These are phyloP conservation scores for Yamagishiella unicocca DNA, from an alignment of 139 green algal genomes.

Conservation along the genomic window DNA sequence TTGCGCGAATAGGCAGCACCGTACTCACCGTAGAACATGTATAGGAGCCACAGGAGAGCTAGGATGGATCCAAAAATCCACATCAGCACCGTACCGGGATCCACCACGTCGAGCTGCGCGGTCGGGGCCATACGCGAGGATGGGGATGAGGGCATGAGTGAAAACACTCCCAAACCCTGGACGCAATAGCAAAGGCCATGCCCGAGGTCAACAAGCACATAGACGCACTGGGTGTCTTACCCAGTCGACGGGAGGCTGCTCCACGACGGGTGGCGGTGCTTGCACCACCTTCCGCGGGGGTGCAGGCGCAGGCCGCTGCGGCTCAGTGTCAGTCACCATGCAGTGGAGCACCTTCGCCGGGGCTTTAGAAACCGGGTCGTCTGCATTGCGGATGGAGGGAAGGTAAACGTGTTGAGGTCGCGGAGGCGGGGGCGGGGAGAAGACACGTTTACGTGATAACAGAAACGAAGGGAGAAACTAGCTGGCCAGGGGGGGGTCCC, in stretches of 20 bases:
- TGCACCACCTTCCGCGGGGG: not conserved
- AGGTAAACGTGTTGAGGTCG: not conserved
- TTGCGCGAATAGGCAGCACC: too few species aligned
- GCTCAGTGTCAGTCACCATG: conserved; percentile 43
- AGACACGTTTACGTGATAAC: too few species aligned
- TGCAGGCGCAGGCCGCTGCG: not conserved
- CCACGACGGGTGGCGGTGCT: conserved; percentile 2
- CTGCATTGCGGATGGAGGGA: not conserved
- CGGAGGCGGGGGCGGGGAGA: too few species aligned
- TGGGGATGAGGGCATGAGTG: not conserved
- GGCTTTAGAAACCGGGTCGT: conserved; percentile 48
- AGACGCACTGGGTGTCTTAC: conserved; percentile 14
- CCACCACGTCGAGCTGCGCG: conserved; percentile 62
- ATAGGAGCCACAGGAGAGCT: conserved; percentile 60
- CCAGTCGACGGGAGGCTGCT: conserved; percentile 53
- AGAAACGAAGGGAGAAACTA: too few species aligned
- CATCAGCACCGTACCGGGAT: conserved; percentile 65
- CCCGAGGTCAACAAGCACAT: not conserved
- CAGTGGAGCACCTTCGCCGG: conserved; percentile 51
- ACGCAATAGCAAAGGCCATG: too few species aligned
- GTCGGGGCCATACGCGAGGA: not conserved
- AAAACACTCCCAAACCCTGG: too few species aligned
- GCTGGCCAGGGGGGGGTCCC: too few species aligned
- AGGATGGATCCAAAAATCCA: conserved; percentile 68
- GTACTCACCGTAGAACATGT: conserved; percentile 55